These are phyloP conservation scores for Exutisphaerella laricina DNA, from an alignment of 2,329 filamentous ascomycete species.

Conservation along the genomic window DNA sequence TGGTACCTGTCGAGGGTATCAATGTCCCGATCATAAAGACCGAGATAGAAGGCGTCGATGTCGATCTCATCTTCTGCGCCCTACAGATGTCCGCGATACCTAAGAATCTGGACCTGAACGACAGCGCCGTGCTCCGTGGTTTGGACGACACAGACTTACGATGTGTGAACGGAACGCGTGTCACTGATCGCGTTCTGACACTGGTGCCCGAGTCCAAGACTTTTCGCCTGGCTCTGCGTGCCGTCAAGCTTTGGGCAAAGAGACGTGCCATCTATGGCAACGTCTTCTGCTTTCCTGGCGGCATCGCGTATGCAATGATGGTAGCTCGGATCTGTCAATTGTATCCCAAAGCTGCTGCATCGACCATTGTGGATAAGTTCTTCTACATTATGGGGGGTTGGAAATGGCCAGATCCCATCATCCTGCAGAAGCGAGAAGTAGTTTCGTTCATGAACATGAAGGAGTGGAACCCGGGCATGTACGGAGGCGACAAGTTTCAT, in stretches of 20 bases:
- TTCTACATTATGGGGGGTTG: slow-evolving; percentile 87
- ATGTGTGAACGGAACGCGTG: slow-evolving; percentile 87
- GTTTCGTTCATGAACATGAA: slow-evolving; percentile 69
- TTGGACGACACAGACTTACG: slow-evolving; percentile 81
- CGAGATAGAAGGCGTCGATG: slow-evolving; percentile 82
- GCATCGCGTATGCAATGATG: slow-evolving; percentile 97
- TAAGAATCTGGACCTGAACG: slow-evolving; percentile 66
- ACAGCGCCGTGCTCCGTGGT: slow-evolving; percentile 78
- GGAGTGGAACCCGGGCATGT: slow-evolving; percentile 91
- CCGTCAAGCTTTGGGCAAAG: slow-evolving; percentile 95
- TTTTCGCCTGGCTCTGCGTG: slow-evolving; percentile 81
- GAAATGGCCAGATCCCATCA: slow-evolving; percentile 90
- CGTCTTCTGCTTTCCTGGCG: slow-evolving; percentile 92
- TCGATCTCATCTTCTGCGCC: slow-evolving; percentile 72
- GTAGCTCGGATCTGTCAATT: slow-evolving; percentile 93
- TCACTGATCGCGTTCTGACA: slow-evolving; percentile 85
- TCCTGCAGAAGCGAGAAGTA: slow-evolving; percentile 81
- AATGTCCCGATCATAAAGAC: slow-evolving; percentile 98
- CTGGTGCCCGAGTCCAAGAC: slow-evolving; percentile 85
- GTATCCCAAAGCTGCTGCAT: slow-evolving; percentile 85
- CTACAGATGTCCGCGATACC: slow-evolving; percentile 40
- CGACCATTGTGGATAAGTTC: slow-evolving; percentile 87
- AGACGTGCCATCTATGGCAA: slow-evolving; percentile 90
- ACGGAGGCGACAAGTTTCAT: slow-evolving; percentile 74
- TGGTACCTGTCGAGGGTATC: slow-evolving; percentile 80